A percentile compares a stretch with the other conserved stretches of the same genome.
phyloP scores from a whole-genome alignment of 371 early-diverging fungal genomes.

The Lichtheimia corymbifera region DNA sequence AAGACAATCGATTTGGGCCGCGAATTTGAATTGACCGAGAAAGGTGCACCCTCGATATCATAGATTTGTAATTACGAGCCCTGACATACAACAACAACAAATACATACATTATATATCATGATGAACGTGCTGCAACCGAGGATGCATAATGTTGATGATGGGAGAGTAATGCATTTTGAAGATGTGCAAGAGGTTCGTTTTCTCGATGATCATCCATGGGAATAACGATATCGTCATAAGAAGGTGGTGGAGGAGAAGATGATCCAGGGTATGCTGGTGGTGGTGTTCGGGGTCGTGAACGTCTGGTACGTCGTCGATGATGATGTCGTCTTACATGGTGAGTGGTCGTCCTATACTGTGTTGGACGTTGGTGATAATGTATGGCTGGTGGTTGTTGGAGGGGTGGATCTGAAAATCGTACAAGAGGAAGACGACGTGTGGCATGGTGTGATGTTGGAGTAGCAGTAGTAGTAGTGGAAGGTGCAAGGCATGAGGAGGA shows the following conservation, averaged over 20 bases:
- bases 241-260: slow-evolving; percentile 6
- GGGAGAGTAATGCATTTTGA: background rate
- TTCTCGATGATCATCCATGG: no score
- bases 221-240: slow-evolving; percentile 8
- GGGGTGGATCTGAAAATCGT: slow-evolving; percentile 1
- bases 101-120: no score
- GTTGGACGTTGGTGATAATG: no score
- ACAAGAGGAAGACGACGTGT: slow-evolving; percentile 2
- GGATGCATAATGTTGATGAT: no score
- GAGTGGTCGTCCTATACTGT: no score
- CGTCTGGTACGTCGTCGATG: slow-evolving; percentile 2
- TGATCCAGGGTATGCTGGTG: slow-evolving; percentile 9
- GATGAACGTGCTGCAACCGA: no score
- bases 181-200: background rate
- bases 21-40: slow-evolving; percentile 33
- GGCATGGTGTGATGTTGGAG: background rate
- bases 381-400: no score
- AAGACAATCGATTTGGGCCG: slow-evolving; percentile 36
- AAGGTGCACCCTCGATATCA: slow-evolving; percentile 28
- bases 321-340: background rate
- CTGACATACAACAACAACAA: no score
- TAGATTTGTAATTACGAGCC: background rate
- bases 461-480: no score
- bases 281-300: slow-evolving; percentile 8
- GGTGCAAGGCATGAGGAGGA: no score